Percentiles rank a stretch among this genome's conserved stretches.
Conservation (phyloP, 441 rosid species). For the Mallotus repandus region DNA sequence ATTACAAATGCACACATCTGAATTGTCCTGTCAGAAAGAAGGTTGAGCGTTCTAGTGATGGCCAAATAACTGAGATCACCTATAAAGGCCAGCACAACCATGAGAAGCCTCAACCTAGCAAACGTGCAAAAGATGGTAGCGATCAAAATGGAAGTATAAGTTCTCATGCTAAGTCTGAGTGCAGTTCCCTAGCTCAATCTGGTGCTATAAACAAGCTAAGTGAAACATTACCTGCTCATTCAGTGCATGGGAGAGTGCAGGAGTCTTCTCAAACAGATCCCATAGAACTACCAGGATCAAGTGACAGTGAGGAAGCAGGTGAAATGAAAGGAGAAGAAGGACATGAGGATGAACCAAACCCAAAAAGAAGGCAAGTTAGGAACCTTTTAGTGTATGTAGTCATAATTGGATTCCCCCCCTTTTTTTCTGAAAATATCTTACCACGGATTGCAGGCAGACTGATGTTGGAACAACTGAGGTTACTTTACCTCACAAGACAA, state of each 20-base stretch:
- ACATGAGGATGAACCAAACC: constrained; percentile 47
- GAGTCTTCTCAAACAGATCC: constrained; percentile 34
- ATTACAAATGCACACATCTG: constrained; percentile 65
- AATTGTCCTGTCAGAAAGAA: constrained; percentile 61
- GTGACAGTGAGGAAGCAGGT: constrained; percentile 64
- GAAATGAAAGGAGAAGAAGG: constrained; percentile 43
- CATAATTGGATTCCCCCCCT: not conserved
- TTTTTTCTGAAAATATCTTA: constrained; percentile 13
- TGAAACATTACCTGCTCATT: constrained; percentile 34
- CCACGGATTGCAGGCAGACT: constrained; percentile 42
- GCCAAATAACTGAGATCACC: constrained; percentile 70
- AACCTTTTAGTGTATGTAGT: constrained; percentile 13
- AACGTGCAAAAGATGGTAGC: constrained; percentile 50
- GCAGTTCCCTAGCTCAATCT: constrained; percentile 29
- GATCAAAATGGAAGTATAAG: constrained; percentile 38
- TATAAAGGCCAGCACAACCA: constrained; percentile 67
- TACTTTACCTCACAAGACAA: constrained; percentile 49
- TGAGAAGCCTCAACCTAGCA: constrained; percentile 50
- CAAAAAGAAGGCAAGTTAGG: constrained; percentile 54
- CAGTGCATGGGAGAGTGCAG: constrained; percentile 32
- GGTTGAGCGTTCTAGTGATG: constrained; percentile 65
- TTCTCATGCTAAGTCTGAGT: constrained; percentile 45
- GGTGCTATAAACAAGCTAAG: constrained; percentile 23
- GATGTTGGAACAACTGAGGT: constrained; percentile 40
- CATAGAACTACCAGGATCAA: constrained; percentile 33